Evolutionary conservation across 306 rosid species (phyloP).

Genomic region (Vachellia collinsii): DNA sequence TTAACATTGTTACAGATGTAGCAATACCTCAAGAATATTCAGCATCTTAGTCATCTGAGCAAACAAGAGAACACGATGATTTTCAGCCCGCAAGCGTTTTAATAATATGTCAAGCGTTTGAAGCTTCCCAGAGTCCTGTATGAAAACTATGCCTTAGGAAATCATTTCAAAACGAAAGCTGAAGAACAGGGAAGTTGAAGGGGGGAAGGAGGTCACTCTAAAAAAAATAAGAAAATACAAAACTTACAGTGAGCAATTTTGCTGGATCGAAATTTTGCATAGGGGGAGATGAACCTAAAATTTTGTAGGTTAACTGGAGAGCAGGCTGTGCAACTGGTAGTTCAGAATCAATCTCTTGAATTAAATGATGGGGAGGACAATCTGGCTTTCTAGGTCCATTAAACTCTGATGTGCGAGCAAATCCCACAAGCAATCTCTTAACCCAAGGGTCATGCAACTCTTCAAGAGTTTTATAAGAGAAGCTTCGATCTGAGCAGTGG

Average conservation of each 20-base stretch:
- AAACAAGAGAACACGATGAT: slow-evolving; percentile 95
- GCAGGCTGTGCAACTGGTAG: slow-evolving; percentile 81
- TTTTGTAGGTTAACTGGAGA: slow-evolving; percentile 78
- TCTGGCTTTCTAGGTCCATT: slow-evolving; percentile 90
- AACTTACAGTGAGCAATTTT: slow-evolving; percentile 89
- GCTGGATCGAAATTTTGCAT: slow-evolving; percentile 97
- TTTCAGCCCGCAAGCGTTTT: slow-evolving; percentile 88
- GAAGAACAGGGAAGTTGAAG: not conserved
- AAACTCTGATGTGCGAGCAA: slow-evolving; percentile 87
- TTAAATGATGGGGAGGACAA: slow-evolving; percentile 70
- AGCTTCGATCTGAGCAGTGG: slow-evolving; percentile 84
- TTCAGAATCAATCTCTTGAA: slow-evolving; percentile 87
- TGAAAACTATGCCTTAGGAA: slow-evolving; percentile 34
- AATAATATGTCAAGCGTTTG: slow-evolving; percentile 98
- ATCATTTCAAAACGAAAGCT: slow-evolving; percentile 13
- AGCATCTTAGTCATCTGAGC: slow-evolving; percentile 99
- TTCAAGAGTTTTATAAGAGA: slow-evolving; percentile 74
- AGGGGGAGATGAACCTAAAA: slow-evolving; percentile 96
- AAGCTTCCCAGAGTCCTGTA: slow-evolving; percentile 98
- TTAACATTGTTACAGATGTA: slow-evolving; percentile 12
- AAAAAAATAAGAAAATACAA: slow-evolving; percentile 21
- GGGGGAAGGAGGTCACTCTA: slow-evolving; percentile 4
- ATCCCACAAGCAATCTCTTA: slow-evolving; percentile 88
- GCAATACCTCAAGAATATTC: slow-evolving; percentile 91
- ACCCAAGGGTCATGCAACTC: slow-evolving; percentile 89